phyloP scores from a whole-genome alignment of 1,284 basidiomycete genomes.

The Malassezia sp. region DNA sequence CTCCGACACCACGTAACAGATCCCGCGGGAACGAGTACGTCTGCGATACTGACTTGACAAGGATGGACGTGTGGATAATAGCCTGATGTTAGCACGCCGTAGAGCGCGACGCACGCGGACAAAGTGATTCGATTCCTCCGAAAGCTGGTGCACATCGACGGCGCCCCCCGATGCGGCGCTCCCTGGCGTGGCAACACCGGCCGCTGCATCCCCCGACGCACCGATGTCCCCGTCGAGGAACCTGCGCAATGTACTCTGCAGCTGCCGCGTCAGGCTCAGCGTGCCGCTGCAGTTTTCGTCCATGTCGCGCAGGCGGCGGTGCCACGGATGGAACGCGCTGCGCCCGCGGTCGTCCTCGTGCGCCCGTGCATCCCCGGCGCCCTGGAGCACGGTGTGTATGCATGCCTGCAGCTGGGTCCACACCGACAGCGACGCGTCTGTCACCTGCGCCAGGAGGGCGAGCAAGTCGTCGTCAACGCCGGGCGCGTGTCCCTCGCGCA shows the following conservation, averaged over 20 bases:
- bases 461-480: constrained; percentile 12
- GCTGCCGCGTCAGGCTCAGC: constrained; percentile 14
- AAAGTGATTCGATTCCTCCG: constrained; percentile 31
- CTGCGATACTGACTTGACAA: constrained; percentile 27
- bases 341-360: constrained; percentile 4
- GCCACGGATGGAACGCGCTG: background rate
- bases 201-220: background rate
- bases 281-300: constrained; percentile 6
- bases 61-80: constrained; percentile 32
- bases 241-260: constrained; percentile 3
- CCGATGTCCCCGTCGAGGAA: constrained; percentile 4
- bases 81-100: constrained; percentile 13
- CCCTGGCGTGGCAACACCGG: background rate
- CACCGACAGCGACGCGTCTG: constrained; percentile 24
- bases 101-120: constrained; percentile 19
- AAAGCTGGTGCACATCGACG: constrained; percentile 21
- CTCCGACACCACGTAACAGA: constrained; percentile 24
- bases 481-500: background rate
- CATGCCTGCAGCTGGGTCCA: constrained; percentile 34
- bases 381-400: constrained; percentile 16
- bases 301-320: constrained; percentile 11
- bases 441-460: constrained; percentile 28
- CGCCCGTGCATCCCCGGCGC: background rate
- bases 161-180: constrained; percentile 5
- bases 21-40: constrained; percentile 29